These are phyloP conservation scores for Cyclotella distinguenda DNA, from an alignment of 108 stramenopile species.

Conservation along the genomic window DNA sequence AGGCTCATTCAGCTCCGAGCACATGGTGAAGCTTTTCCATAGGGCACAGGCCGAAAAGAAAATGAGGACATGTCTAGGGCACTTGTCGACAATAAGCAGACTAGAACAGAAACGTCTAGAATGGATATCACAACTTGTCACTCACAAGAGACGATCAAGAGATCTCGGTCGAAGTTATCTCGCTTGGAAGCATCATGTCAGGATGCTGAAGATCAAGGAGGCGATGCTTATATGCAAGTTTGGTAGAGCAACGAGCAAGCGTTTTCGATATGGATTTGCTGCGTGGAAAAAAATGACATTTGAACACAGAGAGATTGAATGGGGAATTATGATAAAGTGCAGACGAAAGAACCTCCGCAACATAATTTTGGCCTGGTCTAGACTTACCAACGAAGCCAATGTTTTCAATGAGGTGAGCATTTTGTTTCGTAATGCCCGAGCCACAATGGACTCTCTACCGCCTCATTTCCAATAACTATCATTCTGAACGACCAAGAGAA, in stretches of 20 bases:
- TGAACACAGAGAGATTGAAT: background rate
- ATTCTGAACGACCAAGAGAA: background rate
- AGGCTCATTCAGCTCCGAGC: background rate
- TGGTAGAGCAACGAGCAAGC: constrained; percentile 19
- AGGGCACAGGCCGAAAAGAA: constrained; percentile 5
- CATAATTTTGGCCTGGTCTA: background rate
- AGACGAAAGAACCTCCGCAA: background rate
- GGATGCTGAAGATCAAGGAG: constrained; percentile 16
- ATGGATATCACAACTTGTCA: constrained; percentile 18
- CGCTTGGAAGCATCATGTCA: constrained; percentile 12
- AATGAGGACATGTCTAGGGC: background rate
- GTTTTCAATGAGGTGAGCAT: background rate
- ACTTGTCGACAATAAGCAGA: background rate
- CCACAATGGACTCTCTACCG: background rate
- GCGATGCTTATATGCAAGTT: constrained; percentile 9
- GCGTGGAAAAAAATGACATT: constrained; percentile 15
- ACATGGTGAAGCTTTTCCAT: background rate
- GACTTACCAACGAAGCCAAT: background rate
- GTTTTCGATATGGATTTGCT: constrained; percentile 15
- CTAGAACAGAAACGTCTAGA: constrained; percentile 21
- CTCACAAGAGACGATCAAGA: constrained; percentile 6
- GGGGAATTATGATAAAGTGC: background rate
- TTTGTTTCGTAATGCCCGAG: background rate
- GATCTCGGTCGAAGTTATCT: constrained; percentile 5
- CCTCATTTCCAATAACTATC: background rate